Evolutionary conservation across 768 basidiomycete species (phyloP), one percentile per base, ranked within the genome.

Genomic region (Hortiboletus campestris): DNA sequence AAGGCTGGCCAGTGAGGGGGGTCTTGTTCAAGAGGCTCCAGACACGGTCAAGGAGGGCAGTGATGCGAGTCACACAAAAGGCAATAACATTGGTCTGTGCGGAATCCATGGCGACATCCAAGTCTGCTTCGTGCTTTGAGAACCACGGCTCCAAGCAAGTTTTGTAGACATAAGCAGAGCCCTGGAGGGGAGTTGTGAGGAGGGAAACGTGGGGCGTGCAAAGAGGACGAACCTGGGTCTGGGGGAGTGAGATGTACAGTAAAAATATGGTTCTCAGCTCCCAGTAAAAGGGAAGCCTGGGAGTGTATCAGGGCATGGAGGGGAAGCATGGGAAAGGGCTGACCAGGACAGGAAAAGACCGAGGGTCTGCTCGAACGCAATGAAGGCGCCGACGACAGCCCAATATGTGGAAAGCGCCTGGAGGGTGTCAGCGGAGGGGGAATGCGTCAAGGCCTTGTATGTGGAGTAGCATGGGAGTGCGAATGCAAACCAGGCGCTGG

Each of bases 281-380:
- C 83, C 83, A 88, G 65, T 89, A 89, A 66, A 90, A 87, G 8
- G 88, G 88, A 40, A 89, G 63, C 88, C 88, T 88, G 50, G 7
- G 10, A n/a, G 39, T 19, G 54, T 40, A 51, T 68, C 34, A 65
- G 59, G 46, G 53, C 51, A 58, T 43, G 44, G 1, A 2, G 20
- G 2, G 11, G 6, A 8, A 16, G 22, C 25, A 6, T 2, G 44
- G 8, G 22, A 29, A 29, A 16, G 29, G 22, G 69, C 81, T 51
- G 67, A 82, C 88, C 88, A 89, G 72, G 80, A 81, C 48, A 89
- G 69, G 52, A 88, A 63, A 76, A 83, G 83, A 55, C 87, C 86
- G 29, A 80, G 76, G 10, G 80, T 66, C 56, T 84, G 83, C 64
- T 89, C 86, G 61, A 85, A 74, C 2, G 84, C 82, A 51, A 86